phyloP scores from a whole-genome alignment of 139 green algal genomes.

The Chlorella sp. region DNA sequence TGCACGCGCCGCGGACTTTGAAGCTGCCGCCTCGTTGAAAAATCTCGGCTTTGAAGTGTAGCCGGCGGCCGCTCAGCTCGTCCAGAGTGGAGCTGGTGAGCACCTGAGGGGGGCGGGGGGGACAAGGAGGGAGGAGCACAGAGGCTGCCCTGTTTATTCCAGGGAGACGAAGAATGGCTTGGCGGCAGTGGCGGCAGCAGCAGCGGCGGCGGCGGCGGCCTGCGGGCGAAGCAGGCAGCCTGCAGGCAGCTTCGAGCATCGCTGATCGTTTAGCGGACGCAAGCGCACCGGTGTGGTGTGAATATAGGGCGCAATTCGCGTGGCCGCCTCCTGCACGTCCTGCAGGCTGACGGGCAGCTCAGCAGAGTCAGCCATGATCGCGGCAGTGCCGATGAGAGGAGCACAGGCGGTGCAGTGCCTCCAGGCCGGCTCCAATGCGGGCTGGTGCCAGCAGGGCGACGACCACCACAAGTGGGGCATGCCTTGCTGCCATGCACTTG shows the following conservation, averaged over 20 bases:
- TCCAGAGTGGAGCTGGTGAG: slow-evolving; percentile 56
- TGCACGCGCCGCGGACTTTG: slow-evolving; percentile 79
- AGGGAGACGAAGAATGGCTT: too few species aligned
- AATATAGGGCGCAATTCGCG: slow-evolving; percentile 46
- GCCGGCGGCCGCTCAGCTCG: slow-evolving; percentile 12
- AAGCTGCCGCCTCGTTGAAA: slow-evolving; percentile 57
- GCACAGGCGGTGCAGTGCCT: too few species aligned
- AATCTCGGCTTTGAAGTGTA: slow-evolving; percentile 82
- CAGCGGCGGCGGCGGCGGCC: too few species aligned
- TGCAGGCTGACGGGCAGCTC: slow-evolving; percentile 27
- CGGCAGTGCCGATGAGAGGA: too few species aligned
- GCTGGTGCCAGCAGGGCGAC: too few species aligned
- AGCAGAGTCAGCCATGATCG: background rate
- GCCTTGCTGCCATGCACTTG: too few species aligned
- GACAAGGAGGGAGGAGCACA: too few species aligned
- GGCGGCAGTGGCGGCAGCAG: too few species aligned
- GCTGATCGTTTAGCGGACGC: background rate
- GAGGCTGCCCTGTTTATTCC: too few species aligned
- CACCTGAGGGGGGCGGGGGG: slow-evolving; percentile 44
- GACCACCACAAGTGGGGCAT: too few species aligned
- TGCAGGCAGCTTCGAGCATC: background rate
- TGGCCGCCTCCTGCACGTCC: slow-evolving; percentile 53
- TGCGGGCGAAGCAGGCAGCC: background rate
- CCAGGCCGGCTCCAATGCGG: too few species aligned
- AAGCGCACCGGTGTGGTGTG: slow-evolving; percentile 63